Conservation (phyloP, 345 rosid genomes). For the Cochlearia excelsa region DNA sequence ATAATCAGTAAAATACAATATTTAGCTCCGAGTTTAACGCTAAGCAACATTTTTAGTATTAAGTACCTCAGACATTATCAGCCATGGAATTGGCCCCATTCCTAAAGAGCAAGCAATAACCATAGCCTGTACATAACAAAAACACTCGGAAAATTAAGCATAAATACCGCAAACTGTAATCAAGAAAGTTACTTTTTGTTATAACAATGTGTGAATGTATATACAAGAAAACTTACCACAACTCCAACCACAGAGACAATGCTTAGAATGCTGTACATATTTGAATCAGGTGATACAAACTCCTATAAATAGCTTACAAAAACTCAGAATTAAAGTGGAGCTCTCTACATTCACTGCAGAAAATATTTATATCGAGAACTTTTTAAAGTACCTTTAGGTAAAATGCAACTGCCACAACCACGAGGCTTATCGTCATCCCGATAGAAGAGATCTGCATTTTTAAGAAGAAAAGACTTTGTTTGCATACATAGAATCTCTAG, state of each 20-base stretch:
- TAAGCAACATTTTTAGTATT: not conserved
- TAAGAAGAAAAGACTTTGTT: conserved; percentile 3
- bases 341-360: conserved; percentile 13
- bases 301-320: conserved; percentile 44
- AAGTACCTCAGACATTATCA: conserved; percentile 97
- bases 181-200: not conserved
- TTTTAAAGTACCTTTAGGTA: conserved; percentile 47
- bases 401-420: conserved; percentile 68
- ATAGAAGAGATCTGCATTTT: conserved; percentile 64
- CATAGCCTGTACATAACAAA: conserved; percentile 49
- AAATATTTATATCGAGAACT: not conserved
- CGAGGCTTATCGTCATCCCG: conserved; percentile 71
- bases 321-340: conserved; percentile 18
- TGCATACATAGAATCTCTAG: not conserved
- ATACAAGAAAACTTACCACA: conserved; percentile 54
- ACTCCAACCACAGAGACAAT: conserved; percentile 79
- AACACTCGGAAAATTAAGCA: conserved; percentile 1
- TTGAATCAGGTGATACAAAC: conserved; percentile 50
- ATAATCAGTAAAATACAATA: not conserved
- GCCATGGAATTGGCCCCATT: conserved; percentile 94
- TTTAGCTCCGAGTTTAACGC: not conserved
- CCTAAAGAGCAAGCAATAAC: conserved; percentile 83
- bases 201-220: conserved; percentile 2
- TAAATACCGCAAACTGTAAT: not conserved
- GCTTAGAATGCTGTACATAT: conserved; percentile 54